Conservation (phyloP, 331 rosid genomes). For the Ulmus americana region DNA sequence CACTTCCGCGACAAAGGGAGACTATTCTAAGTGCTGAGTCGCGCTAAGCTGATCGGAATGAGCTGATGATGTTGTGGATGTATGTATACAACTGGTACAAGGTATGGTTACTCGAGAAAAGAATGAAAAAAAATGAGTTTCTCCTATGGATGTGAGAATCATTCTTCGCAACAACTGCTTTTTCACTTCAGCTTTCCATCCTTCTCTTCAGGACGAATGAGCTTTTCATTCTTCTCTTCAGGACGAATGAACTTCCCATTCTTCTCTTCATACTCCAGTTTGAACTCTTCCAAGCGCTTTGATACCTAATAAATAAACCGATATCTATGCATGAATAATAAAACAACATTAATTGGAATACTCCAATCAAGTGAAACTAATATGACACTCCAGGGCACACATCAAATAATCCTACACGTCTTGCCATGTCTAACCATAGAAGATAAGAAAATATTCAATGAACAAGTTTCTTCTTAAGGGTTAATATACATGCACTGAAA, state of each 20-base stretch:
- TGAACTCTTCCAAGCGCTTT: conserved; percentile 65
- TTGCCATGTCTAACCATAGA: background rate
- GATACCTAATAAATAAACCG: conserved; percentile 48
- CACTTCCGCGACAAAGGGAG: too few species aligned
- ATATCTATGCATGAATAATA: background rate
- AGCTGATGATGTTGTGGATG: too few species aligned
- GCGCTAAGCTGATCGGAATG: too few species aligned
- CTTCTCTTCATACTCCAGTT: conserved; percentile 58
- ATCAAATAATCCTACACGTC: background rate
- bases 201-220: conserved; percentile 17
- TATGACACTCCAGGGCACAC: background rate
- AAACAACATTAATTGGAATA: background rate
- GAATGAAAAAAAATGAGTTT: background rate
- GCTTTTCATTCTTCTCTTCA: conserved; percentile 46
- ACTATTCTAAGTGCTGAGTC: too few species aligned
- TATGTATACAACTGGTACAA: too few species aligned
- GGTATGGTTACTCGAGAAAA: background rate
- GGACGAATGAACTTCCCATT: conserved; percentile 38
- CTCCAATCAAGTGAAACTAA: background rate
- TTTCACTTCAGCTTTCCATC: conserved; percentile 20
- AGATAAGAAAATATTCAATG: background rate
- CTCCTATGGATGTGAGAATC: conserved; percentile 1
- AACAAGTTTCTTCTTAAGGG: background rate
- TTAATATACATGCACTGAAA: background rate
- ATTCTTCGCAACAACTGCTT: conserved; percentile 20